phyloP scores from a whole-genome alignment of 345 rosid genomes.

The Linum tenue region DNA sequence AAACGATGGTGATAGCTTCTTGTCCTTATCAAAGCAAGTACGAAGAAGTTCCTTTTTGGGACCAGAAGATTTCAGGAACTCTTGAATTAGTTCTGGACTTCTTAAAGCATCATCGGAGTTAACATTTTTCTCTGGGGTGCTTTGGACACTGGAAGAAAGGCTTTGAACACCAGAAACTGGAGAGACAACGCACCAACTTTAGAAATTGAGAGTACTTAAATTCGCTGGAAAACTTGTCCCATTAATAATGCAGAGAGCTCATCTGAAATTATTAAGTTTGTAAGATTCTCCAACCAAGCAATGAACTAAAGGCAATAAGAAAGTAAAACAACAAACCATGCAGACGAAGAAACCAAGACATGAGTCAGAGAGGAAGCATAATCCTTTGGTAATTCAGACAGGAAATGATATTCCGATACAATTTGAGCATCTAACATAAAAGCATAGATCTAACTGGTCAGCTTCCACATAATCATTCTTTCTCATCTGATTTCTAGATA shows the following conservation, averaged over 20 bases:
- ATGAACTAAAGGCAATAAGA: not conserved
- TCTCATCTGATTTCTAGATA: too few species aligned
- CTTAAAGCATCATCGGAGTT: slow-evolving; percentile 51
- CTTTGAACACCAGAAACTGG: slow-evolving; percentile 47
- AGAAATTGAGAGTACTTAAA: not conserved
- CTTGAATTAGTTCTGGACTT: slow-evolving; percentile 52
- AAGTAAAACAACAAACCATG: not conserved
- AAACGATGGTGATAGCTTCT: slow-evolving; percentile 43
- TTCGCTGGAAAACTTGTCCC: not conserved
- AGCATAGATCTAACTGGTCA: not conserved
- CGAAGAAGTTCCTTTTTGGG: slow-evolving; percentile 42
- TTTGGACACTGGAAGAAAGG: slow-evolving; percentile 54
- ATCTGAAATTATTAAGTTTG: not conserved
- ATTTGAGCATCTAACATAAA: not conserved
- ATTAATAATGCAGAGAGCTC: not conserved
- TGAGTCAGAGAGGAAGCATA: not conserved
- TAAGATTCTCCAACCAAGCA: not conserved
- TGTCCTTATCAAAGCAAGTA: slow-evolving; percentile 39
- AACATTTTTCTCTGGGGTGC: slow-evolving; percentile 51
- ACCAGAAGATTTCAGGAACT: slow-evolving; percentile 43
- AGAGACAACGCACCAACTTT: not conserved
- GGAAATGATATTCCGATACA: not conserved
- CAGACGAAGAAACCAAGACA: not conserved
- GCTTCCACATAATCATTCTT: not conserved
- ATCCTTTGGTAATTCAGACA: not conserved